phyloP scores from a whole-genome alignment of 2,329 filamentous ascomycete species.

The Raffaelea arxii region DNA sequence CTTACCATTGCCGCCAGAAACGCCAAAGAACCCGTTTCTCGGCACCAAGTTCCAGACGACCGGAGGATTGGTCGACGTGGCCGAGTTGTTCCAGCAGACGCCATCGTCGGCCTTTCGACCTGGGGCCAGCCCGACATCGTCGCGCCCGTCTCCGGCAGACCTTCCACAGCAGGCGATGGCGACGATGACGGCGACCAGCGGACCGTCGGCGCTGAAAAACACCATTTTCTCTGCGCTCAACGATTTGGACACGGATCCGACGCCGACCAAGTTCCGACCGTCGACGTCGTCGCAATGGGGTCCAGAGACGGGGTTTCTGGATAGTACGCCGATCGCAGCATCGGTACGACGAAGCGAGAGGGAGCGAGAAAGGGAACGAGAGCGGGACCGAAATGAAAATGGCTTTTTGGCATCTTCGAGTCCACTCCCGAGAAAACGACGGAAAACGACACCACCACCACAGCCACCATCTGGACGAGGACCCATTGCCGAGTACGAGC shows the following conservation, averaged over 20 bases:
- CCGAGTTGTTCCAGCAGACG: constrained; percentile 47
- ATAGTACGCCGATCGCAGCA: no score
- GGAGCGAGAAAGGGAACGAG: no score
- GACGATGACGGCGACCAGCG: constrained; percentile 26
- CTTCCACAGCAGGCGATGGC: constrained; percentile 34
- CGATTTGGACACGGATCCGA: constrained; percentile 1
- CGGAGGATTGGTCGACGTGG: constrained; percentile 28
- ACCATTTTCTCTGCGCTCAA: neutral
- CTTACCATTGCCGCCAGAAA: constrained; percentile 26
- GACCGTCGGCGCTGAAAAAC: neutral
- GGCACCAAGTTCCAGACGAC: constrained; percentile 22
- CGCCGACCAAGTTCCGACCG: neutral
- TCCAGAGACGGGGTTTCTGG: no score
- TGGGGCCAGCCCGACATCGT: constrained; percentile 44
- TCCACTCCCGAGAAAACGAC: no score
- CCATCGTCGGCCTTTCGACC: constrained; percentile 43
- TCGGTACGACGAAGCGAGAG: no score
- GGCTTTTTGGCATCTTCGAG: no score
- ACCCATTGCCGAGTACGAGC: constrained; percentile 33
- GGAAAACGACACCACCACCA: no score
- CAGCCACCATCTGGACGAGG: no score
- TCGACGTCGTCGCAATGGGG: constrained; percentile 7
- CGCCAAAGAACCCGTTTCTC: constrained; percentile 42
- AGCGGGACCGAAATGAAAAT: no score
- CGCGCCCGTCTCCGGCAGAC: constrained; percentile 42